Base-by-base conservation (phyloP, 768 basidiomycete species). In the Rhodotorula taiwanensis region DNA sequence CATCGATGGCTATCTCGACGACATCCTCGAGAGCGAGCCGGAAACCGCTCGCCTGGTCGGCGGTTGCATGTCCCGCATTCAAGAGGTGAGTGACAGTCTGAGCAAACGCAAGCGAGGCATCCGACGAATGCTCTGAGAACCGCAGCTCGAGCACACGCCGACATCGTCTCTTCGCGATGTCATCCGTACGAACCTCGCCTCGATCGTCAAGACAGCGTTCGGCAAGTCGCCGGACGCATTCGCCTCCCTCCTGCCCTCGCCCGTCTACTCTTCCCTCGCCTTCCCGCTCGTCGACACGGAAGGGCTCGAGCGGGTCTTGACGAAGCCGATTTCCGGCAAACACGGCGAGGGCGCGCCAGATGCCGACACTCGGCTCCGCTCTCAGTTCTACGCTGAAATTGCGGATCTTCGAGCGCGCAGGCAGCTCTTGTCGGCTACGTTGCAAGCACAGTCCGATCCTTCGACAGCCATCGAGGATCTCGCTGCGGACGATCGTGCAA, bases 161-260 rank as follows among this genome's bases (percentile, higher is more conserved):
- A 31, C 52, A 0, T 52, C 49, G 0, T 10, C 60, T 4, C 57
- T 62, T 21, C 48, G 34, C 20, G 3, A 28, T 20, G 18, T 34
- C 42, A 30, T 62, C 42, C 20, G 2, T 10, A 5, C 7, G 0
- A 51, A 60, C 10, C 48, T 67, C 27, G 25, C 42, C 2, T 41
- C 55, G 7, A 52, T 69, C 30, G 33, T 69, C 25, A 59, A 60
- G n/a, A 64, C 62, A 1, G 52, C 57, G 28, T 69, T 69, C 52
- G 55, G 62, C 56, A 52, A 62, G 28, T 53, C 55, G 3, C 67
- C 67, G 23, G 67, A 69, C 39, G 59, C 67, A 6, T 69, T 69
- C 57, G 52, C 48, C 42, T 45, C 67, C 5, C 57, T 69, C 33
- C 57, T 58, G n/a, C 62, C 67, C 3, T 25, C 28, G 13, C 60